phyloP scores from a whole-genome alignment of 371 early-diverging fungal species.

The Lichtheimia corymbifera region DNA sequence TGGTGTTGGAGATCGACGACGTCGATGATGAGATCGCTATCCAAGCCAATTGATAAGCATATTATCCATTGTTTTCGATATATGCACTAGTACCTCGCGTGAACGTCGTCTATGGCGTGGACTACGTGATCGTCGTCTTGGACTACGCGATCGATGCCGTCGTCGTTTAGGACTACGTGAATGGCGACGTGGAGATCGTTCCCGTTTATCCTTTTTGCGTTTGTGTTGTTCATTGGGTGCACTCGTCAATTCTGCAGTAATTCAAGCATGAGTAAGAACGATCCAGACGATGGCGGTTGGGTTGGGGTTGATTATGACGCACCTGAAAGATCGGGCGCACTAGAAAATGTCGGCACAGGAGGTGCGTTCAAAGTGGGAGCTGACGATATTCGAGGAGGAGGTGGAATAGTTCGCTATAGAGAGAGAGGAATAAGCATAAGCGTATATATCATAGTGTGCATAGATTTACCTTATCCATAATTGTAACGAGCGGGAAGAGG shows the following conservation, averaged over 20 bases:
- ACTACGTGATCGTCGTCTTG: background rate
- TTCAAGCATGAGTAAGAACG: slow-evolving; percentile 3
- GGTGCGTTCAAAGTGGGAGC: slow-evolving; percentile 23
- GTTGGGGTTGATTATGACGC: background rate
- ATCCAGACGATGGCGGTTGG: background rate
- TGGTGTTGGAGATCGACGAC: slow-evolving; percentile 11
- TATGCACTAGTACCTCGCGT: background rate
- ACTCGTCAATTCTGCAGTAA: slow-evolving; percentile 1
- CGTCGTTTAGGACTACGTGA: background rate
- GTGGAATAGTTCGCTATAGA: slow-evolving; percentile 6
- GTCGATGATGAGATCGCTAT: slow-evolving; percentile 8
- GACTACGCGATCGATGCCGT: slow-evolving; percentile 2
- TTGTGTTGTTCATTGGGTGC: slow-evolving; percentile 1
- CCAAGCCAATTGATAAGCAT: background rate
- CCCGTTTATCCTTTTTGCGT: slow-evolving; percentile 16
- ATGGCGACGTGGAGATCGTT: slow-evolving; percentile 8
- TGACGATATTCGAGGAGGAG: slow-evolving; percentile 26
- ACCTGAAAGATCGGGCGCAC: slow-evolving; percentile 35
- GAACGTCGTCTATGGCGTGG: no score
- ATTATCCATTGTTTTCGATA: background rate
- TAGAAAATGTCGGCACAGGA: slow-evolving; percentile 31
- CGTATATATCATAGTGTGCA: background rate
- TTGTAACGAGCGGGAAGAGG: background rate
- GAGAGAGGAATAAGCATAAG: background rate
- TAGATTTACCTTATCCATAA: background rate